phyloP scores from a whole-genome alignment of 192 early-diverging fungal species.

The Entomortierella lignicola region DNA sequence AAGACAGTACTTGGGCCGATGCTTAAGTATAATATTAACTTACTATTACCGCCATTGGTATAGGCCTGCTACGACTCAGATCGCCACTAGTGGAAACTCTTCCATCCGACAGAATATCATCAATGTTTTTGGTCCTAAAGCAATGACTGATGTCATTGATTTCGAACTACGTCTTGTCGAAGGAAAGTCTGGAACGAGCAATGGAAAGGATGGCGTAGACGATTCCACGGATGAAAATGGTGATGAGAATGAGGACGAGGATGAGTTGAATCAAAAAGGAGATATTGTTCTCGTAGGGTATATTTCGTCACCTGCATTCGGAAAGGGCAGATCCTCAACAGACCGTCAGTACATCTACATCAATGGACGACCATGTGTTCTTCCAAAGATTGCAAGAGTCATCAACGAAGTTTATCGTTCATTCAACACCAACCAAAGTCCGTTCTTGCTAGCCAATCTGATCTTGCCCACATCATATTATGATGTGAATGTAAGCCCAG shows the following conservation, averaged over 20 bases:
- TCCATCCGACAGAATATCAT: conserved; percentile 75
- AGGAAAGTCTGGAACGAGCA: conserved; percentile 15
- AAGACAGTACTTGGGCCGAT: too few relatives aligned
- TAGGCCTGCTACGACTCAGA: conserved; percentile 60
- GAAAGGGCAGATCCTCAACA: conserved; percentile 73
- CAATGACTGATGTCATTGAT: conserved; percentile 56
- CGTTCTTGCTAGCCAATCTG: conserved; percentile 80
- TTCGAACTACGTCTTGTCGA: conserved; percentile 58
- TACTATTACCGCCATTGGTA: too few relatives aligned
- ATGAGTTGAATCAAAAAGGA: conserved; percentile 13
- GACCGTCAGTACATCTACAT: conserved; percentile 93
- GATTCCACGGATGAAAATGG: neutral
- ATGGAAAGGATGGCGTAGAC: neutral
- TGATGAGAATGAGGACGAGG: neutral
- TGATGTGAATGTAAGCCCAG: conserved; percentile 96
- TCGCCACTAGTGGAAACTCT: conserved; percentile 72
- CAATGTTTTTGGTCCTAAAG: conserved; percentile 81
- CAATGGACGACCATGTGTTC: conserved; percentile 88
- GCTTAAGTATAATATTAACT: too few relatives aligned
- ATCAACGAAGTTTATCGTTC: conserved; percentile 87
- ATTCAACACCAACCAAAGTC: conserved; percentile 79
- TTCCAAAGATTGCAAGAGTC: conserved; percentile 80
- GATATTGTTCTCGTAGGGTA: conserved; percentile 55
- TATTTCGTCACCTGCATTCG: conserved; percentile 72
- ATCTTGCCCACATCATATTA: conserved; percentile 67